Evolutionary conservation across 2,329 filamentous ascomycete genomes (phyloP), one percentile per base, ranked within the genome.

Genomic region (Gyromitra esculenta): DNA sequence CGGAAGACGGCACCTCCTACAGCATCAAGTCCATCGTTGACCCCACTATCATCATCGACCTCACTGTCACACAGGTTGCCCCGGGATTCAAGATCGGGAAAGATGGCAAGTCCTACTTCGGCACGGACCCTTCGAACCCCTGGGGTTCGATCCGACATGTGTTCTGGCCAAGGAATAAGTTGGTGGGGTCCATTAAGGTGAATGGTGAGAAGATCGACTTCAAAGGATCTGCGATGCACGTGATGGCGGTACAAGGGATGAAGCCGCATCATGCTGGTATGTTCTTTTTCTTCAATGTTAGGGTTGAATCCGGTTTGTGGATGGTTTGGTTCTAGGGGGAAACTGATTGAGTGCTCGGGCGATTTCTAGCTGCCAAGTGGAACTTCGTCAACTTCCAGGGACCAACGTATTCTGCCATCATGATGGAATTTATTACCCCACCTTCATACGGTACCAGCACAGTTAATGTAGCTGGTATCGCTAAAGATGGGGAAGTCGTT

Each of bases 361-460:
- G 15, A 25, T 78, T 80, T 71, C 79, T 79, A 89, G 90, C 95
- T 77, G 90, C 92, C 39, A 90, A 89, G 79, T 99, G 96, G 96
- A 97, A 96, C 85, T 99, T 97, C 86, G 87, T 89, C 84, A 89
- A 94, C 85, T 97, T 97, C 86, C 94, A 98, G 83, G 91, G 92
- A 13, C 91, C 93, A 25, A 93, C 87, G 21, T 92, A 93, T 85
- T 96, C 94, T 37, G 95, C 94, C 37, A 85, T 97, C 79, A 87
- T 98, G 86, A 99, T 99, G 96, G 92, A 98, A 84, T 99, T 91
- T 84, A 97, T 90, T 48, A 99, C 96, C 0, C 96, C 96, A 37
- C 90, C 92, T 2, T 97, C 95, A 3, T 99, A 99, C 82, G 96
- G 92, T 43, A 90, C 89, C 65, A 97, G 94, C 0, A 85, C 89